A percentile compares a stretch with the other conserved stretches of the same genome.
Conservation (phyloP, 2,329 filamentous ascomycete genomes). For the Cordyceps militaris region DNA sequence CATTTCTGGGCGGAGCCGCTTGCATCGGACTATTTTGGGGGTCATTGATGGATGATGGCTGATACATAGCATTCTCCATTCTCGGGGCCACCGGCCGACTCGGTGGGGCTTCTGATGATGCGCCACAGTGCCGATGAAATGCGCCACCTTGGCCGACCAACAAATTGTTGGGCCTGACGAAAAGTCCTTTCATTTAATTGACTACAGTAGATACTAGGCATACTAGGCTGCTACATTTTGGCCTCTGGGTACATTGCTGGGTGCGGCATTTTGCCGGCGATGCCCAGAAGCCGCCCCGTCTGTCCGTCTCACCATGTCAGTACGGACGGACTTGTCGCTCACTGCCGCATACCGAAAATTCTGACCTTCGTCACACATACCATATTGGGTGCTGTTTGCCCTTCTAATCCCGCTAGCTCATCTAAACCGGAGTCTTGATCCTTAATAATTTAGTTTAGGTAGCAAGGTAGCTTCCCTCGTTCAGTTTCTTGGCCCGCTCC, state of each 20-base stretch:
- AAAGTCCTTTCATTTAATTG: neutral
- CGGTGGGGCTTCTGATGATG: neutral
- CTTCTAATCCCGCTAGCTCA: neutral
- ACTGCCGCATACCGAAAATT: neutral
- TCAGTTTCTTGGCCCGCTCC: neutral
- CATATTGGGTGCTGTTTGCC: neutral
- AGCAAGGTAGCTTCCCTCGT: no score
- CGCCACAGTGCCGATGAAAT: neutral
- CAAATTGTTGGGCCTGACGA: neutral
- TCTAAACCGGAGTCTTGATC: neutral
- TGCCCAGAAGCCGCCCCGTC: no score
- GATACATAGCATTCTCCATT: neutral
- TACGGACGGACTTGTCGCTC: neutral
- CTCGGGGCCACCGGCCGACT: neutral
- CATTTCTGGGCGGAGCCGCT: neutral
- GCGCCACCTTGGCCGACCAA: neutral
- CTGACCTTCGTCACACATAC: no score
- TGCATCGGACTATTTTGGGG: neutral
- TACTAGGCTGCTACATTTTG: neutral
- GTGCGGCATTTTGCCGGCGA: neutral
- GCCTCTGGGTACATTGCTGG: no score
- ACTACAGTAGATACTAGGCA: no score
- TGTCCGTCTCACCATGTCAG: neutral
- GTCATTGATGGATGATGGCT: neutral
- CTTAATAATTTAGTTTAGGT: no score